phyloP scores from a whole-genome alignment of 2,329 filamentous ascomycete genomes.

The Claviceps monticola region DNA sequence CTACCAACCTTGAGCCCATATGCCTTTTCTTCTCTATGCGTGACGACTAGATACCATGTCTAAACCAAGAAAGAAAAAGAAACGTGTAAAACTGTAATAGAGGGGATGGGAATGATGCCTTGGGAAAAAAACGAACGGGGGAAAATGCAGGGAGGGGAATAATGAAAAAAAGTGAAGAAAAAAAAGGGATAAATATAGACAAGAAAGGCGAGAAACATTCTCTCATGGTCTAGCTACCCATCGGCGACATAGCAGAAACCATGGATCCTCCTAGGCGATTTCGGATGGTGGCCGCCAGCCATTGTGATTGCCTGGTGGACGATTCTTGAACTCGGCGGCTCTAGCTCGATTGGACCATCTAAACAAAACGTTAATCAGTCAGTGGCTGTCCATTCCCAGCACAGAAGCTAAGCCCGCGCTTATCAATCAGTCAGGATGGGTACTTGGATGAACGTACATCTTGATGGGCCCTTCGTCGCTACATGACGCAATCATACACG shows the following conservation, averaged over 20 bases:
- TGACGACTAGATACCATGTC: slow-evolving; percentile 1
- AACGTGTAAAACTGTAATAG: not conserved
- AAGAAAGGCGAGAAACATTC: not conserved
- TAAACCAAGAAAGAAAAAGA: slow-evolving; percentile 2
- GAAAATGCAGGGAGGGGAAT: not conserved
- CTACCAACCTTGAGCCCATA: not conserved
- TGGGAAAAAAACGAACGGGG: not conserved
- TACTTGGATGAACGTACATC: slow-evolving; percentile 49
- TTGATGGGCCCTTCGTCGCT: slow-evolving; percentile 77
- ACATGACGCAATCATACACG: slow-evolving; percentile 76
- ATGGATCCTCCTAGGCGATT: slow-evolving; percentile 4
- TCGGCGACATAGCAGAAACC: not conserved
- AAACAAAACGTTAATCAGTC: not conserved
- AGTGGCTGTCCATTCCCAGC: not conserved
- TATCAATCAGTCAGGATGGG: no score
- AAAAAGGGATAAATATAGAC: not conserved
- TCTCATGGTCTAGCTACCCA: not conserved
- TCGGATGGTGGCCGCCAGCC: slow-evolving; percentile 9
- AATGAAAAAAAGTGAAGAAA: not conserved
- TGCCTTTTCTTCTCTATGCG: not conserved
- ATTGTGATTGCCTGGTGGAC: slow-evolving; percentile 6
- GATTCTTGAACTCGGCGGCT: slow-evolving; percentile 10
- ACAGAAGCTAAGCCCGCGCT: no score
- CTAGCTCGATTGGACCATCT: slow-evolving; percentile 10
- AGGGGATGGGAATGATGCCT: not conserved